Base-by-base conservation (phyloP, 2,329 filamentous ascomycete genomes). In the Colletotrichum sp. region DNA sequence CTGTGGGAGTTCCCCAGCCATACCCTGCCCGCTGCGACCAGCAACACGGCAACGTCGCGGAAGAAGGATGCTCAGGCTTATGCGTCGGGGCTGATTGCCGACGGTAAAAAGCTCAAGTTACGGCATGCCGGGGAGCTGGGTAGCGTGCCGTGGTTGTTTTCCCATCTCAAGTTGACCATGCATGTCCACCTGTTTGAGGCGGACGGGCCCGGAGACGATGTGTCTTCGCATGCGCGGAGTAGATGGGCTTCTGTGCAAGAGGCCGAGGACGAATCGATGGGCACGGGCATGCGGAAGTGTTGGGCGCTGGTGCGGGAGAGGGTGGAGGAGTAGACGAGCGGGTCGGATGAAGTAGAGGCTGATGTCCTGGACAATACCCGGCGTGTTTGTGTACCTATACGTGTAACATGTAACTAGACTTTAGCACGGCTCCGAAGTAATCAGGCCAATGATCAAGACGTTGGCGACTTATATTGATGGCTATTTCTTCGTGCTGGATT, bases 261-360 rank as follows among this genome's bases (percentile, higher is more conserved):
- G 9, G 83, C 90, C 1, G 89, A 90, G 3, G 80, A 79, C 2
- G 88, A 89, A 79, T 89, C 89, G 0, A 91, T 92, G 90, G 90
- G 90, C 0, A 91, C 90, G 0, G 90, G 90, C 0, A 91, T 92
- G 90, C 85, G 88, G 49, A 91, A 90, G 79, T 91, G 90, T 80
- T 91, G 90, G 89, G 81, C 85, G 3, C 80, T 91, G 68, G 85
- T 84, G 5, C 81, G 82, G 68, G 81, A 82, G 28, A 30, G 32
- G 24, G 32, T 44, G 34, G 67, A 44, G n/a, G 34, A 18, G 12
- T 30, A 30, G 39, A 7, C 3, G 64, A 6, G 18, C 26, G 26
- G 64, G 8, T 18, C 16, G 62, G 62, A 24, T 44, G 62, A 26
- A 64, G 62, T 44, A 21, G 62, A 64, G n/a, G 15, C 21, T 39